A percentile compares a stretch with the other conserved stretches of the same genome.
Evolutionary conservation across 225 moss, liverwort and hornwort genomes (phyloP).

Genomic region (Polytrichum formosum): DNA sequence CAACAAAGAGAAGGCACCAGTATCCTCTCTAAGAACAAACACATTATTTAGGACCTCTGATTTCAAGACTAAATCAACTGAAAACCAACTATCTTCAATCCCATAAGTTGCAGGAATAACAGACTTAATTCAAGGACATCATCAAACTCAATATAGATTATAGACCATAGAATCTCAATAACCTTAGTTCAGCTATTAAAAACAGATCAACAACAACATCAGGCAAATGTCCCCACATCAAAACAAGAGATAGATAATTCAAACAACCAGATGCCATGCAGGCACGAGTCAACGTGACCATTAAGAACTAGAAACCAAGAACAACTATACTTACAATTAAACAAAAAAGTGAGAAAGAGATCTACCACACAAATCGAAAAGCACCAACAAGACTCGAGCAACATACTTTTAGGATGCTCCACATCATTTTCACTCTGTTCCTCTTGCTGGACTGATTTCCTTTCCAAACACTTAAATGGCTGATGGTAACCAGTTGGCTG

Average conservation of each 20-base stretch:
- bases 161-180: no score
- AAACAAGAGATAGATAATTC: neutral
- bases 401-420: slow-evolving; percentile 33
- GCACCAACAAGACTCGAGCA: neutral
- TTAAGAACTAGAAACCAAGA: neutral
- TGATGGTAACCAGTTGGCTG: slow-evolving; percentile 49
- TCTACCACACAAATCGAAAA: neutral
- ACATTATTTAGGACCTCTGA: no score
- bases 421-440: slow-evolving; percentile 29
- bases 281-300: neutral
- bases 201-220: neutral
- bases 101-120: no score
- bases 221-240: neutral
- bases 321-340: neutral
- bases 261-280: neutral
- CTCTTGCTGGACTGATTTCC: slow-evolving; percentile 20
- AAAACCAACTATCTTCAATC: no score
- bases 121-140: no score
- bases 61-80: no score
- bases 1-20: neutral
- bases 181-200: neutral
- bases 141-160: no score
- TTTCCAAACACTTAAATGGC: slow-evolving; percentile 45
- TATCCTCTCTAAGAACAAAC: neutral
- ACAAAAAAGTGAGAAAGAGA: slow-evolving; percentile 2